These are phyloP conservation scores for Cyclocybe cylindracea DNA, from an alignment of 768 basidiomycete species.

Conservation along the genomic window DNA sequence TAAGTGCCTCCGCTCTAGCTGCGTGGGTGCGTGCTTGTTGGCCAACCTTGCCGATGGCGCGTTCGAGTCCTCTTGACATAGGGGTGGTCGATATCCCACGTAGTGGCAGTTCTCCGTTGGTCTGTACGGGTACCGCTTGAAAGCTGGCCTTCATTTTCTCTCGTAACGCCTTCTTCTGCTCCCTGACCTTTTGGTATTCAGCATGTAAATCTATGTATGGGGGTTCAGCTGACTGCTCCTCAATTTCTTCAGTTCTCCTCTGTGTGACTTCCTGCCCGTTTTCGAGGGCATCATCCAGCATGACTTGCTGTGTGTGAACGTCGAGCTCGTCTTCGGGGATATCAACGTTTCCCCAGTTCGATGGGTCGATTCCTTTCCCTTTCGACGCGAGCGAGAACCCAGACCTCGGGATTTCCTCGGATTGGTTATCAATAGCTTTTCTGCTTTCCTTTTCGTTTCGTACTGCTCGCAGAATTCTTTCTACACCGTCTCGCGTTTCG, in stretches of 20 bases:
- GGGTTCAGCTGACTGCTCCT: neutral
- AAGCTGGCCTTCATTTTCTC: neutral
- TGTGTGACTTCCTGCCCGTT: no score
- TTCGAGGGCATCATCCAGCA: no score
- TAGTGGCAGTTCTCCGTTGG: neutral
- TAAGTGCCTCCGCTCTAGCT: neutral
- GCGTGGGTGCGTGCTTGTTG: neutral
- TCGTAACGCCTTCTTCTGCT: neutral
- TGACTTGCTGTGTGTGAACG: conserved; percentile 1
- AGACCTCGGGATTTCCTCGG: no score
- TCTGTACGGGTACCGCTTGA: neutral
- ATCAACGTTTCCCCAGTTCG: conserved; percentile 16
- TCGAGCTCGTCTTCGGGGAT: conserved; percentile 6
- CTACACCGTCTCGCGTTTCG: no score
- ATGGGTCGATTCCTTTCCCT: conserved; percentile 13
- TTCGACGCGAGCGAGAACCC: neutral
- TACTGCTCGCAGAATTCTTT: no score
- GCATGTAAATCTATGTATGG: neutral
- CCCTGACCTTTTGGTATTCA: neutral
- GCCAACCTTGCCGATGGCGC: neutral
- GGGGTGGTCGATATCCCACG: neutral
- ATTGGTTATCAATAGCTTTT: no score
- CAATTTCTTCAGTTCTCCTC: no score
- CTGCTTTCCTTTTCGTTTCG: no score
- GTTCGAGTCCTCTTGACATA: neutral